phyloP scores from a whole-genome alignment of 176 grass and related monocot species.

The Thalia dealbata region DNA sequence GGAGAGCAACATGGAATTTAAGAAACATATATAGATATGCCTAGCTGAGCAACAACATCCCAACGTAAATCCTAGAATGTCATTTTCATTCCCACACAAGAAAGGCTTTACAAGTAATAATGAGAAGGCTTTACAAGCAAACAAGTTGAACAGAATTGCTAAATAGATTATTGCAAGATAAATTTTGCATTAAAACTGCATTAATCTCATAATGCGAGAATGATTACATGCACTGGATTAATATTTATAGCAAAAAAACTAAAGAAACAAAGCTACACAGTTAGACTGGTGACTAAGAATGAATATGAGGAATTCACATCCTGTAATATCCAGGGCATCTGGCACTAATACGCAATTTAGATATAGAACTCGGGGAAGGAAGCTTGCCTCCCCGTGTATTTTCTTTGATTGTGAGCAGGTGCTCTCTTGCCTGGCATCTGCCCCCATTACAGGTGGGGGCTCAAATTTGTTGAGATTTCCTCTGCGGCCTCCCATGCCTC shows the following conservation, averaged over 20 bases:
- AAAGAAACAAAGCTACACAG: not conserved
- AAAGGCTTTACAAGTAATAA: not conserved
- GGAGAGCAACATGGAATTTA: too few relatives aligned
- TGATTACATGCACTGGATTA: too few relatives aligned
- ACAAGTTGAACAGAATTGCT: too few relatives aligned
- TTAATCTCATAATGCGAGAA: too few relatives aligned
- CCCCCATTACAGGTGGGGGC: conserved; percentile 7
- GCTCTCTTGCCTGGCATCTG: conserved; percentile 35
- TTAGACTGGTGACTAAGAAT: not conserved
- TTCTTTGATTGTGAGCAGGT: conserved; percentile 35
- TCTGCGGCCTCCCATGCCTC: conserved; percentile 3
- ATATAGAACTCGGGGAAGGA: not conserved
- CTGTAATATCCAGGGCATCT: too few relatives aligned
- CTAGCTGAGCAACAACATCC: not conserved
- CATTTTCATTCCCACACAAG: not conserved
- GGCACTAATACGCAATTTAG: not conserved
- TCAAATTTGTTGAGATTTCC: not conserved
- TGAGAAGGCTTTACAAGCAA: too few relatives aligned
- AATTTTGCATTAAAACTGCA: not conserved
- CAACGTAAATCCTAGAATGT: not conserved
- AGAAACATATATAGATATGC: not conserved
- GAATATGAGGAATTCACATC: not conserved
- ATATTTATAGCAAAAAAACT: too few relatives aligned
- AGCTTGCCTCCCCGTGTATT: conserved; percentile 54
- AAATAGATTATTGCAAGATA: too few relatives aligned